Conservation (phyloP, 2,329 filamentous ascomycete species). For the Trichoderma cornu-damae region DNA sequence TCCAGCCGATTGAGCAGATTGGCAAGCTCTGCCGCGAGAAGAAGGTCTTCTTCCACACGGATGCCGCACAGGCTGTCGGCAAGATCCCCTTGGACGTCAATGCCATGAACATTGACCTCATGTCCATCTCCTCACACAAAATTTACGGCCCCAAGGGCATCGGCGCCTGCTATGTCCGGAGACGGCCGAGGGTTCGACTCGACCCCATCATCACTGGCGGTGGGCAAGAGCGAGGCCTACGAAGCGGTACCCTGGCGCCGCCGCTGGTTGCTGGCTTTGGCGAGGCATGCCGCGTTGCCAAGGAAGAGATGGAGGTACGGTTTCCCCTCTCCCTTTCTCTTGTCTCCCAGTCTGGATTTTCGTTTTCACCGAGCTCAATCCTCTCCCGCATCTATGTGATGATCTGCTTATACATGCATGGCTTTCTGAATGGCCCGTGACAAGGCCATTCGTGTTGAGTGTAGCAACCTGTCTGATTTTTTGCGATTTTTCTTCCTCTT, state of each 20-base stretch:
- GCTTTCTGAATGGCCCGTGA: slow-evolving; percentile 76
- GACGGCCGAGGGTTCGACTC: slow-evolving; percentile 85
- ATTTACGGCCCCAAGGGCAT: slow-evolving; percentile 98
- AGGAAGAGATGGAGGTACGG: slow-evolving; percentile 85
- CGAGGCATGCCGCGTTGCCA: slow-evolving; percentile 88
- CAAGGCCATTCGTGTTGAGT: slow-evolving; percentile 54
- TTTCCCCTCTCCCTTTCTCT: background rate
- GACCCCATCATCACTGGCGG: slow-evolving; percentile 95
- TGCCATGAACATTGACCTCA: slow-evolving; percentile 94
- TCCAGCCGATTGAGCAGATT: slow-evolving; percentile 91
- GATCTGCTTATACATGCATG: slow-evolving; percentile 84
- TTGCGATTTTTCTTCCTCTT: background rate
- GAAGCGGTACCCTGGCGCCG: slow-evolving; percentile 90
- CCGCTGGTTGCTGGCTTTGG: slow-evolving; percentile 88
- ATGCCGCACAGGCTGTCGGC: slow-evolving; percentile 94
- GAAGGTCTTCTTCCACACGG: slow-evolving; percentile 97
- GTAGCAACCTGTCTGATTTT: slow-evolving; percentile 62
- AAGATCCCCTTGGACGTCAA: slow-evolving; percentile 97
- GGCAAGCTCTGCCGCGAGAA: slow-evolving; percentile 84
- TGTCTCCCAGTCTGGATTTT: background rate
- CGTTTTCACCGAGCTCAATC: slow-evolving; percentile 19
- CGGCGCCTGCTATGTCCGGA: slow-evolving; percentile 90
- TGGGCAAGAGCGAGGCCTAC: slow-evolving; percentile 89
- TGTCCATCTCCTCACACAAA: slow-evolving; percentile 98
- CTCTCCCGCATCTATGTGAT: slow-evolving; percentile 49